Evolutionary conservation across 176 grass and related monocot genomes (phyloP), one percentile per base, ranked within the genome.

Genomic region (Saccharum spontaneum): DNA sequence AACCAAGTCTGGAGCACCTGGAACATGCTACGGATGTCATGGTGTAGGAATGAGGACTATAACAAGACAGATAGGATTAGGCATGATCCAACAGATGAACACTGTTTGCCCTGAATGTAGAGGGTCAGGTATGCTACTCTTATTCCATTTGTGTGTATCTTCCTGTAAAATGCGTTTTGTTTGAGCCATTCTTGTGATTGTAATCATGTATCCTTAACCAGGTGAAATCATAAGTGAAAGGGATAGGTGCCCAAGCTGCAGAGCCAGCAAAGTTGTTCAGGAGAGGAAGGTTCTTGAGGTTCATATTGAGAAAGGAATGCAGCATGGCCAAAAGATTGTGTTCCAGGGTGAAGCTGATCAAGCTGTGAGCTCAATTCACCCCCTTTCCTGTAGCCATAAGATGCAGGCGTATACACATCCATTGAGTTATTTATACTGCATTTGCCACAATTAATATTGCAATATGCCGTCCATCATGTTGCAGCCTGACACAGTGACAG

Each of bases 221-320:
- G 94, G 91, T 79, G 91, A 94, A 73, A 54, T 94, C 69, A 90
- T 97, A 70, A 90, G 80, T 63, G 89, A 97, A n/a, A 84, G 85
- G 39, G 91, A 97, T 84, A 90, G 79, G 40, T 94, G 94, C 78
- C 33, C 85, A 86, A 88, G 84, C 20, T 92, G 91, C 83, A 92
- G 77, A 43, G 91, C 78, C 22, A 88, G 37, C 65, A 97, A 97
- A 91, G 82, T 94, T 74, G 75, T 82, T 73, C 83, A 90, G 67
- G 94, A 92, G 80, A 93, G 88, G 79, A 97, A 90, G 60, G 91
- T 97, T 14, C 67, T 97, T 60, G 94, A 90, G 82, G 89, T 97
- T 78, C 85, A 90, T 88, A 84, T 94, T 48, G 91, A 97, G 82
- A 97, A 97, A 88, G 94, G 94, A 76, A 90, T 97, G 91, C 87